A percentile compares a stretch with the other conserved stretches of the same genome.
These are phyloP conservation scores for Magnaporthiopsis poae DNA, from an alignment of 2,329 filamentous ascomycete species.

Conservation along the genomic window DNA sequence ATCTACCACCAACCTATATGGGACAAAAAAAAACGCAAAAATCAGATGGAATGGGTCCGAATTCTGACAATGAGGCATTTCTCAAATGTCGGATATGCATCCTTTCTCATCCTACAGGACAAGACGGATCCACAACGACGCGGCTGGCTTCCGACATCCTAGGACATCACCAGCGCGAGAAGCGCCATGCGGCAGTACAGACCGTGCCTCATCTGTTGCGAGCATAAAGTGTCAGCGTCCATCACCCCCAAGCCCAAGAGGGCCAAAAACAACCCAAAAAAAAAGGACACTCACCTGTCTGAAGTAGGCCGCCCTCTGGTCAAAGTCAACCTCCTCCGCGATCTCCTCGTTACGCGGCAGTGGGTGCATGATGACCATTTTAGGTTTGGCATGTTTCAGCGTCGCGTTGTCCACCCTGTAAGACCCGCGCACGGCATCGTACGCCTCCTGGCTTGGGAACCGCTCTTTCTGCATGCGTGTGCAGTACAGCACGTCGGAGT, in stretches of 20 bases:
- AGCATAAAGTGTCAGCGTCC: slow-evolving; percentile 30
- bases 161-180: slow-evolving; percentile 78
- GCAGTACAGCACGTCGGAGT: slow-evolving; percentile 89
- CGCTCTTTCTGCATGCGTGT: slow-evolving; percentile 94
- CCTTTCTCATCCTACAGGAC: neutral
- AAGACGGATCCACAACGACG: neutral
- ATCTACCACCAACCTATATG: neutral
- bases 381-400: slow-evolving; percentile 80
- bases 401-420: slow-evolving; percentile 86
- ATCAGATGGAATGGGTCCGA: neutral
- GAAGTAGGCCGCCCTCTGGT: slow-evolving; percentile 94
- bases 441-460: slow-evolving; percentile 70
- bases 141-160: neutral
- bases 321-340: slow-evolving; percentile 91
- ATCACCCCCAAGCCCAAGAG: slow-evolving; percentile 7
- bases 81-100: neutral
- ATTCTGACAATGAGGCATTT: neutral
- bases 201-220: slow-evolving; percentile 80
- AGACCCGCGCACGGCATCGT: slow-evolving; percentile 77
- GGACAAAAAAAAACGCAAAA: slow-evolving; percentile 1
- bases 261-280: neutral
- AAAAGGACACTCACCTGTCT: slow-evolving; percentile 68
- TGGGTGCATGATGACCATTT: slow-evolving; percentile 92
- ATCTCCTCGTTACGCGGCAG: slow-evolving; percentile 89
- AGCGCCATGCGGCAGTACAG: slow-evolving; percentile 97